Percentiles rank a stretch among this genome's conserved stretches.
Conservation (phyloP, 495 filamentous ascomycete genomes). For the Physcia stellaris region DNA sequence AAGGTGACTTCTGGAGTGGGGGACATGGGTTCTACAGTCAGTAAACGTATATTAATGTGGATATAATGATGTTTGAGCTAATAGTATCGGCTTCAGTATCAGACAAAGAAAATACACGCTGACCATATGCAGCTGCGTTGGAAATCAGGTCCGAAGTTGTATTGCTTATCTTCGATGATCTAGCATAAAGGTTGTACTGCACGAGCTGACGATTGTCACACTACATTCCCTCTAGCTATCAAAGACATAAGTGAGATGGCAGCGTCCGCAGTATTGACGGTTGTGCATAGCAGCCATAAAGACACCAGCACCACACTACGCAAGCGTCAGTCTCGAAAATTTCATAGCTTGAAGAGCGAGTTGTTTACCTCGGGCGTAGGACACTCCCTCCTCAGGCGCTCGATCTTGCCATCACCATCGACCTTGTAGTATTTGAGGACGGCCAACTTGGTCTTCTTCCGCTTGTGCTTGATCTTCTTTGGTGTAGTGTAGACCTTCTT, state of each 20-base stretch:
- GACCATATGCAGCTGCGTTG: too few relatives aligned
- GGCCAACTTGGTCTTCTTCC: conserved; percentile 99
- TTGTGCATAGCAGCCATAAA: conserved; percentile 99
- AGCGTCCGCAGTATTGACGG: conserved; percentile 98
- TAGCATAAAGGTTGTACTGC: too few relatives aligned
- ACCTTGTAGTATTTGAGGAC: conserved; percentile 99
- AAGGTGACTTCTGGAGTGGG: too few relatives aligned
- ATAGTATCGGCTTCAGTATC: too few relatives aligned
- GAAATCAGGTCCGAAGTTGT: too few relatives aligned
- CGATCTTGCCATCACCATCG: conserved; percentile 97
- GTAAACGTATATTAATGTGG: too few relatives aligned
- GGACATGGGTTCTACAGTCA: too few relatives aligned
- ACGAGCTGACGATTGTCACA: too few relatives aligned
- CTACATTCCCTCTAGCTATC: too few relatives aligned
- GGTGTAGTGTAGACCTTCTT: conserved; percentile 99
- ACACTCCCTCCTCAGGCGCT: conserved; percentile 97
- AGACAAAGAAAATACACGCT: too few relatives aligned
- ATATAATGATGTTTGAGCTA: too few relatives aligned
- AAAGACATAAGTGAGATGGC: conserved; percentile 99
- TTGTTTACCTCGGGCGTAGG: conserved; percentile 72
- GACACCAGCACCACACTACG: conserved; percentile 92
- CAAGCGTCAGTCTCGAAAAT: conserved; percentile 18
- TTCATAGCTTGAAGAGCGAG: neutral
- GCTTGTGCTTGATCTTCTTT: conserved; percentile 99
- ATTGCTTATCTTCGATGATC: too few relatives aligned